Evolutionary conservation across 1,284 basidiomycete species (phyloP).

Genomic region (Cryptococcus sp.): DNA sequence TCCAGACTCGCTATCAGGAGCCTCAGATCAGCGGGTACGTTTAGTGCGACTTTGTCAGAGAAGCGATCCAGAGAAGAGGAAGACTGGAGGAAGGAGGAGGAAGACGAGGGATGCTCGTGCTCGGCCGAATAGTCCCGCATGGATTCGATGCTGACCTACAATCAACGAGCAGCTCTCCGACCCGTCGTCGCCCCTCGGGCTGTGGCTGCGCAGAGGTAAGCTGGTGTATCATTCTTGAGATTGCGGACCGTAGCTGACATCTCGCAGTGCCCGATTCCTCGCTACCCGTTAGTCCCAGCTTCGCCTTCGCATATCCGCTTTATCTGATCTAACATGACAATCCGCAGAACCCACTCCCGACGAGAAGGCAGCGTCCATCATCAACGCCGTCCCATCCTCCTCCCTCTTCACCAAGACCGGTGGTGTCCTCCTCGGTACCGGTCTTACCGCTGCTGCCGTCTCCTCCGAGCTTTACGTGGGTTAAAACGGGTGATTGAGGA

Average conservation of each 20-base stretch:
- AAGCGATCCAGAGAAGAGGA: conserved; percentile 1
- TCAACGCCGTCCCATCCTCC: conserved; percentile 89
- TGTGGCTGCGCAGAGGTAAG: conserved; percentile 37
- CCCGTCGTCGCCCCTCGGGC: conserved; percentile 44
- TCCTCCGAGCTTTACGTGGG: conserved; percentile 90
- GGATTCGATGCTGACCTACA: conserved; percentile 7
- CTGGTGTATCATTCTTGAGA: conserved; percentile 5
- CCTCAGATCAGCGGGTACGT: conserved; percentile 49
- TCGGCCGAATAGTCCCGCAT: conserved; percentile 10
- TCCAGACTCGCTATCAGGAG: conserved; percentile 53
- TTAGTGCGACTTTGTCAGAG: conserved; percentile 4
- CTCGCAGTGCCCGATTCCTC: conserved; percentile 39
- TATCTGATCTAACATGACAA: neutral
- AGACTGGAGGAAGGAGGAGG: conserved; percentile 3
- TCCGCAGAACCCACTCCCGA: conserved; percentile 64
- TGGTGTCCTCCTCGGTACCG: conserved; percentile 85
- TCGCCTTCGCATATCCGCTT: neutral
- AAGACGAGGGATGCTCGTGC: conserved; percentile 2
- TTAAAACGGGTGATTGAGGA: conserved; percentile 9
- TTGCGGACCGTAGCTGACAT: neutral
- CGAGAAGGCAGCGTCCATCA: conserved; percentile 85
- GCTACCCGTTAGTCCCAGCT: conserved; percentile 41
- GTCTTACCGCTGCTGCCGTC: conserved; percentile 87
- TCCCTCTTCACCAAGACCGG: conserved; percentile 94
- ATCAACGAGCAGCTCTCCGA: conserved; percentile 19